Evolutionary conservation across 805 yeast genomes (phyloP), one percentile per base, ranked within the genome.

Genomic region (Metschnikowia baotianmanensis): DNA sequence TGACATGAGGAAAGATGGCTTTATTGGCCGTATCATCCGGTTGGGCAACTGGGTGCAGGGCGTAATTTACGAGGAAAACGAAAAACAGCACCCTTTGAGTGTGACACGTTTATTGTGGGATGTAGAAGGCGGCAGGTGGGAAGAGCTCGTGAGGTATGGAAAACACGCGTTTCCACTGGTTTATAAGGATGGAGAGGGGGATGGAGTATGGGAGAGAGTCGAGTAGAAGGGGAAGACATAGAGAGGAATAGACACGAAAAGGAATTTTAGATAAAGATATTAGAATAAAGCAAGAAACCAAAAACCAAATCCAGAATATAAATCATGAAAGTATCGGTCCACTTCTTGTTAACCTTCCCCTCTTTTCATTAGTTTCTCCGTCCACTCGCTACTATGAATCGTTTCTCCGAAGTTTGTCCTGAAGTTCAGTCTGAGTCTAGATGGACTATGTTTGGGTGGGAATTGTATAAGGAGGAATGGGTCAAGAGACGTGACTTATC

Each of bases 31-130:
- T 31, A 50, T 70, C n/a, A 62, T 78, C 5, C 54, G 63, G 24
- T 55, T 76, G 11, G 83, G 80, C 5, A 65, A 67, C 31, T 78
- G 80, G 79, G 52, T 62, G 3, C 80, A 77, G 54, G 83, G 79
- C 0, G 43, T 78, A 1, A 42, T 74, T 3, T 68, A 51, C 45
- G 59, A 65, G 41, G 49, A 49, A 25, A 38, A 17, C 20, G 51
- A 44, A 5, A 36, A 27, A 11, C 34, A 43, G 11, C 41, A 40
- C 18, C 67, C 67, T 2, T 32, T 65, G 13, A 59, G 63, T 36
- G 64, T 65, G 10, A 42, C 57, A 23, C 51, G 71, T 28, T 47
- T 53, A 7, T 52, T 36, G 36, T 45, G 28, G 25, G 51, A 58
- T 34, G 50, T 46, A 0, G 21, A 20, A 3, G 9, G 40, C 2